Evolutionary conservation across 2,329 filamentous ascomycete genomes (phyloP).

Genomic region (Plenodomus lindquistii): DNA sequence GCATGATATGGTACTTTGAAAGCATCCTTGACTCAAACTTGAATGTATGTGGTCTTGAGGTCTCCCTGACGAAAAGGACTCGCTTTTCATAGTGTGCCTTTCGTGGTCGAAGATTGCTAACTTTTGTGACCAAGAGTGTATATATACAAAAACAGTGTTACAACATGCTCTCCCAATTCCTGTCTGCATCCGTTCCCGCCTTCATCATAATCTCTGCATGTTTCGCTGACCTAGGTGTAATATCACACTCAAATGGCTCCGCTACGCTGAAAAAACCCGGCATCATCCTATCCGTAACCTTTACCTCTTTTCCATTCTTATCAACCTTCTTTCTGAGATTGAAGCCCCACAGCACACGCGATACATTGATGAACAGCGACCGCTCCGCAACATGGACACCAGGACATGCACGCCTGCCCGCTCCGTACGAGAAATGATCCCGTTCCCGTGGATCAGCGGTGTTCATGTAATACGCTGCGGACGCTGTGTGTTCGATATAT

Average conservation of each 20-base stretch:
- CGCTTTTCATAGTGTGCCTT: too few species aligned
- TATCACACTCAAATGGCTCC: slow-evolving; percentile 36
- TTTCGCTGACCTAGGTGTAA: slow-evolving; percentile 26
- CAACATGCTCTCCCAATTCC: slow-evolving; percentile 9
- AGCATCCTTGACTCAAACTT: too few species aligned
- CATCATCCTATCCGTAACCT: slow-evolving; percentile 33
- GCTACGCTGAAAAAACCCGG: slow-evolving; percentile 39
- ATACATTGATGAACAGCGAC: slow-evolving; percentile 42
- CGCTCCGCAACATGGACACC: slow-evolving; percentile 44
- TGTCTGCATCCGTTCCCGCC: slow-evolving; percentile 26
- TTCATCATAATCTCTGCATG: slow-evolving; percentile 29
- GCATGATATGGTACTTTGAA: background rate
- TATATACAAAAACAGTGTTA: too few species aligned
- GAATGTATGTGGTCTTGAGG: too few species aligned
- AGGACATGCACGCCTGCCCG: slow-evolving; percentile 41
- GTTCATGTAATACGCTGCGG: slow-evolving; percentile 39
- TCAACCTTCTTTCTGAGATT: slow-evolving; percentile 31
- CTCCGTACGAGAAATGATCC: slow-evolving; percentile 44
- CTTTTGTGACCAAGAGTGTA: too few species aligned
- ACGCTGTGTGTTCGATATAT: slow-evolving; percentile 27
- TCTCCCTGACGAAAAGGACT: too few species aligned
- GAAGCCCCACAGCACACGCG: slow-evolving; percentile 43
- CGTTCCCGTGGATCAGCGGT: slow-evolving; percentile 33
- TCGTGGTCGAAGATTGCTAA: too few species aligned
- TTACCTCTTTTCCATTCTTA: slow-evolving; percentile 25